Evolutionary conservation across 1,284 basidiomycete genomes (phyloP), one percentile per base, ranked within the genome.

Genomic region (Austroboletus rostrupii): DNA sequence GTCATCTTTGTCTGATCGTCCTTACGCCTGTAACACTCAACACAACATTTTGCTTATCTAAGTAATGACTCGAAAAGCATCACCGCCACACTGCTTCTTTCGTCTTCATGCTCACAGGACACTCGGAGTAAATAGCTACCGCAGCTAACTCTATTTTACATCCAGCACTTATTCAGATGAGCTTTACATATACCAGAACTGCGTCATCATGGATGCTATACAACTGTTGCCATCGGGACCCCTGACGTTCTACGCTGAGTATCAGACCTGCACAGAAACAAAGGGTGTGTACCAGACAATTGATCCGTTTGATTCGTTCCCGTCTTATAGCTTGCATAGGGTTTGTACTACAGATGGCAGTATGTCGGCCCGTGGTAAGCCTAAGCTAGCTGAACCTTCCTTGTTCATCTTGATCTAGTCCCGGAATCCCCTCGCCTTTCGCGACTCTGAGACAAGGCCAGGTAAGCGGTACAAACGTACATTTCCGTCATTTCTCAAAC

Each of bases 281-380:
- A 62, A 81, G 82, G 72, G 82, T 81, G 40, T 8, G 61, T 43
- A 14, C n/a, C 19, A 29, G 23, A 29, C 14, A 16, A 38, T n/a
- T 4, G 33, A n/a, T 41, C 20, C 26, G 29, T 31, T 16, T 32
- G 19, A 6, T 17, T 12, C n/a, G 23, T 13, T 21, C 26, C 21
- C 16, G 42, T 9, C 23, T 41, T 19, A 48, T 28, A 35, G 16
- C 13, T 20, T 38, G 39, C n/a, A 20, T 49, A 85, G 80, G 80
- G 81, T 31, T 59, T 86, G 11, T 84, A 86, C 60, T 86, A 86
- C 59, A 79, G 84, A 44, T 87, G 84, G 84, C 84, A 86, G 83
- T 85, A 66, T 65, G 83, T 71, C 14, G 19, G 31, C 36, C 21
- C 14, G 38, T 23, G 37, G n/a, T 17, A 26, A 26, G 9, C 23